phyloP scores from a whole-genome alignment of 1,284 basidiomycete species.

The Ustilago shanxiensis region DNA sequence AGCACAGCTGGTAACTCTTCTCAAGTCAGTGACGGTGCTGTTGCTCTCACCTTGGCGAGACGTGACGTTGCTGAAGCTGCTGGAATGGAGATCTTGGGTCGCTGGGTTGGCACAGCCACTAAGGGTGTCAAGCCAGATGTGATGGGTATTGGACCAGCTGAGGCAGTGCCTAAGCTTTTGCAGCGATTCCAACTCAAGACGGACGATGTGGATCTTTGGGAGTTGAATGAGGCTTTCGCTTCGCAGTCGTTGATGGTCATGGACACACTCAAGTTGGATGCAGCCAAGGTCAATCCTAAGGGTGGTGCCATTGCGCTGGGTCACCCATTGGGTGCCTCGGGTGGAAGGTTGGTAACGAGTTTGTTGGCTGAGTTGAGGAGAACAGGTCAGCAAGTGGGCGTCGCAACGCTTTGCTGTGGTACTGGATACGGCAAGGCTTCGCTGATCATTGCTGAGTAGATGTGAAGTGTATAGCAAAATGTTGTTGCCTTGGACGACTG shows the following conservation, averaged over 20 bases:
- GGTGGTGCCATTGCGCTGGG: slow-evolving; percentile 69
- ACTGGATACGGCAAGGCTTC: slow-evolving; percentile 66
- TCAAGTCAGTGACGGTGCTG: slow-evolving; percentile 67
- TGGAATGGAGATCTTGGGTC: slow-evolving; percentile 65
- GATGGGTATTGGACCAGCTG: slow-evolving; percentile 67
- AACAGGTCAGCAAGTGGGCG: slow-evolving; percentile 61
- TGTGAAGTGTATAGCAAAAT: neutral
- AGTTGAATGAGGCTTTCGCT: slow-evolving; percentile 69
- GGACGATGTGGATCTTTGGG: slow-evolving; percentile 66
- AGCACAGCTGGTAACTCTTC: slow-evolving; percentile 67
- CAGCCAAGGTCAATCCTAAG: slow-evolving; percentile 64
- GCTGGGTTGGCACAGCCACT: slow-evolving; percentile 62
- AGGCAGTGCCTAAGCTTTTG: slow-evolving; percentile 63
- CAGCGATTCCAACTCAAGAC: slow-evolving; percentile 56
- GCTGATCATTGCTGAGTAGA: slow-evolving; percentile 63
- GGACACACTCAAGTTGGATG: slow-evolving; percentile 59
- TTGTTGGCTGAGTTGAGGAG: slow-evolving; percentile 62
- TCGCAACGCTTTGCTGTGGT: slow-evolving; percentile 67
- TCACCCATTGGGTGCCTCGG: slow-evolving; percentile 66
- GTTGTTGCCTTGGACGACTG: no score
- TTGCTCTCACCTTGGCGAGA: slow-evolving; percentile 63
- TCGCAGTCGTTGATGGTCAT: slow-evolving; percentile 66
- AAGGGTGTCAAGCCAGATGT: slow-evolving; percentile 67
- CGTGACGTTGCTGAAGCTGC: slow-evolving; percentile 61
- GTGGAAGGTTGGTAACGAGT: slow-evolving; percentile 63